phyloP scores from a whole-genome alignment of 352 stramenopile species.

The Phytophthora foliorum region DNA sequence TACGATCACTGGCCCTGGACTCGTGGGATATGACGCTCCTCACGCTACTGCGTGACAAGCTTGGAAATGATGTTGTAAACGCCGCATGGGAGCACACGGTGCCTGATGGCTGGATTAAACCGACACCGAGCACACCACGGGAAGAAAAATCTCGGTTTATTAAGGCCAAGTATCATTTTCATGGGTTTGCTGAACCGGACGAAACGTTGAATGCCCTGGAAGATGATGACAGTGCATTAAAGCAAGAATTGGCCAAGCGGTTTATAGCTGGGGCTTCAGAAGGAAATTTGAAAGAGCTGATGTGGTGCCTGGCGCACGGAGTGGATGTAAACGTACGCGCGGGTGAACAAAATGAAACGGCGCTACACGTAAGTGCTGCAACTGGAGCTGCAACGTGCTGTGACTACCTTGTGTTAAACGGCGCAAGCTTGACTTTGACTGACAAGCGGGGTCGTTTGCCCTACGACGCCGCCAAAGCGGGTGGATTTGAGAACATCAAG shows the following conservation, averaged over 20 bases:
- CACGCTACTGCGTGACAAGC: conserved; percentile 64
- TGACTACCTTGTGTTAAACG: conserved; percentile 86
- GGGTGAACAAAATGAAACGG: conserved; percentile 57
- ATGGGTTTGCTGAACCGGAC: conserved; percentile 64
- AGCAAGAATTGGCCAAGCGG: conserved; percentile 49
- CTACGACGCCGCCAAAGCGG: conserved; percentile 67
- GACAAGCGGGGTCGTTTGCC: conserved; percentile 63
- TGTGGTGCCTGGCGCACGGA: conserved; percentile 85
- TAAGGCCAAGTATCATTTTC: conserved; percentile 89
- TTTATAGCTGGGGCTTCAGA: conserved; percentile 56
- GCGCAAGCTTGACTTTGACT: conserved; percentile 64
- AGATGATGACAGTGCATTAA: conserved; percentile 29
- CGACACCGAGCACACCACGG: conserved; percentile 49
- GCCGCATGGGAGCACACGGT: conserved; percentile 71
- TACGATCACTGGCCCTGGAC: conserved; percentile 92
- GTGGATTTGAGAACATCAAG: conserved; percentile 72
- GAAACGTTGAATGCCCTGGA: conserved; percentile 32
- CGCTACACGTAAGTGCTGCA: conserved; percentile 63
- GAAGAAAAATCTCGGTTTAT: conserved; percentile 88
- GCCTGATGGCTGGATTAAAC: conserved; percentile 64
- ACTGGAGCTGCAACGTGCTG: conserved; percentile 56
- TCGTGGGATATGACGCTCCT: conserved; percentile 89
- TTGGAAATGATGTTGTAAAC: conserved; percentile 83
- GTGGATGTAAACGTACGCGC: conserved; percentile 77
- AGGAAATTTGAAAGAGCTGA: conserved; percentile 66